phyloP scores from a whole-genome alignment of 169 alveolate genomes.

The Plasmodium gallinaceum region DNA sequence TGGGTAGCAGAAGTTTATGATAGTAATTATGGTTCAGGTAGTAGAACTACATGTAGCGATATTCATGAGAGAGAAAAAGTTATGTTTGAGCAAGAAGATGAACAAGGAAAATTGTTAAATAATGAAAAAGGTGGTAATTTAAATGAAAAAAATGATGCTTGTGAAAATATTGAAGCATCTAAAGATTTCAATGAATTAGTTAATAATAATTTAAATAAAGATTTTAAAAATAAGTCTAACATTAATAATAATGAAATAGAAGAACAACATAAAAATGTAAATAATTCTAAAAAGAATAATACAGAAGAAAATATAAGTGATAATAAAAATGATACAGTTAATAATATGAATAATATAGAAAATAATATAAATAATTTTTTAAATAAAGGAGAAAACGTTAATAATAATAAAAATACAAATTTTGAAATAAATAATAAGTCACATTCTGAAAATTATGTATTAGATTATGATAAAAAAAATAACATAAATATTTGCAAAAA shows the following conservation, averaged over 20 bases:
- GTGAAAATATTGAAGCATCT: slow-evolving; percentile 31
- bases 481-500: not conserved
- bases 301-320: not conserved
- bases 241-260: slow-evolving; percentile 2
- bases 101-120: slow-evolving; percentile 21
- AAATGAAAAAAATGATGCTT: slow-evolving; percentile 13
- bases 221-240: not conserved
- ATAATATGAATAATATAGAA: not conserved
- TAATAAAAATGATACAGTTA: not conserved
- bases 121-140: slow-evolving; percentile 15
- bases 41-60: slow-evolving; percentile 76
- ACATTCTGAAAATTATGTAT: not conserved
- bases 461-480: not conserved
- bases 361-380: not conserved
- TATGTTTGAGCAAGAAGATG: slow-evolving; percentile 79
- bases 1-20: slow-evolving; percentile 92
- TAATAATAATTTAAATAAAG: slow-evolving; percentile 3
- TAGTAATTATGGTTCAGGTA: slow-evolving; percentile 66
- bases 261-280: not conserved
- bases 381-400: not conserved
- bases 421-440: not conserved
- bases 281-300: not conserved
- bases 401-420: not conserved
- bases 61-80: slow-evolving; percentile 77
- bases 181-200: slow-evolving; percentile 4